Evolutionary conservation across 768 basidiomycete species (phyloP), one percentile per base, ranked within the genome.

Genomic region (Leccinum truebloodii): DNA sequence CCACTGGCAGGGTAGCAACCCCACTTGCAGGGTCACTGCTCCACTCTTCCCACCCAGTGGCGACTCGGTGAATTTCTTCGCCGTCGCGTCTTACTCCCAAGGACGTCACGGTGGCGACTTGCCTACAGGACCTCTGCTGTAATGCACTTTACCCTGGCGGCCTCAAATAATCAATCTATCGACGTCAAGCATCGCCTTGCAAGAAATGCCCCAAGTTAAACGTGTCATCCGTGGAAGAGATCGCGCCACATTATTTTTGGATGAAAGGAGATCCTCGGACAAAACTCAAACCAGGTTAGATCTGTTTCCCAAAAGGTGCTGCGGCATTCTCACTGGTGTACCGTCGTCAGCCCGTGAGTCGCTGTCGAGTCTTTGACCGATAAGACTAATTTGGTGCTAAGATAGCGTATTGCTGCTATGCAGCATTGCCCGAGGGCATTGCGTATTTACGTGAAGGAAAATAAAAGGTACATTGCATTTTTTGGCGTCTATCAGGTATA

Each of bases 401-500:
- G 16, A 56, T 52, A 77, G 77, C 18, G 68, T 67, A 9, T 57
- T 77, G 2, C 57, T 73, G 6, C 70, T 69, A 53, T 70, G 6
- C 39, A 8, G 26, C 8, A 4, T 41, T 18, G 18, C 3, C 50
- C 50, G 35, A 3, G 48, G 32, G 28, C 16, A 5, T 18, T 4
- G 0, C 5, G 1, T 22, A 50, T 48, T 59, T 51, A 63, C 51
- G 20, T 1, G 6, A 28, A 54, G 34, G 59, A n/a, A n/a, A 34
- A 44, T 10, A 9, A 44, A 41, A 76, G 78, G 6, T 76, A 77
- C 51, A 63, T 66, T 6, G n/a, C 70, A 26, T 69, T 75, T 80
- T n/a, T 75, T 59, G 79, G 79, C 10, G 75, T 79, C 20, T 80
- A 78, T 58, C 76, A 80, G 13, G 4, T 70, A 75, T 75, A 71